phyloP scores from a whole-genome alignment of 345 rosid species.

The Murraya koenigii region DNA sequence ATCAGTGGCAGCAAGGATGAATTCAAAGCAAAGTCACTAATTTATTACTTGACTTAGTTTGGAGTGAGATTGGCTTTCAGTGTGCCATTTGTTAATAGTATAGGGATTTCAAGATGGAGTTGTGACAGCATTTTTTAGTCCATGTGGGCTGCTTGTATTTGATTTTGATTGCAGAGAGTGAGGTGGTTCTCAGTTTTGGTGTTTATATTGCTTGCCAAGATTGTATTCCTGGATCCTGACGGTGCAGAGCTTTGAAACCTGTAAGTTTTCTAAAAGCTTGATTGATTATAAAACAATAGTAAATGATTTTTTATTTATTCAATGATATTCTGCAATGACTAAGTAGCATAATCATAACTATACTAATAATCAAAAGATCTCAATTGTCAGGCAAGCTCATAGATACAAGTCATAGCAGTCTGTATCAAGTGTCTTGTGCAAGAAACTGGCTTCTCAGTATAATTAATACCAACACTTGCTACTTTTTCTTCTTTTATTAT shows the following conservation, averaged over 20 bases:
- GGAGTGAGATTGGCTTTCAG: constrained; percentile 19
- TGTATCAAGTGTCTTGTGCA: background rate
- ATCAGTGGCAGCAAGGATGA: constrained; percentile 36
- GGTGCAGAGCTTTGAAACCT: constrained; percentile 1
- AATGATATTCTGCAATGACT: background rate
- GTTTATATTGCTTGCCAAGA: constrained; percentile 7
- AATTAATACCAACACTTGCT: background rate
- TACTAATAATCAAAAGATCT: no score
- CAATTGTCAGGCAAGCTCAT: background rate
- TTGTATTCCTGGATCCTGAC: background rate
- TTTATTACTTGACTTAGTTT: constrained; percentile 11
- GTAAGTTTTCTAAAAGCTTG: background rate
- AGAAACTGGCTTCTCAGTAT: background rate
- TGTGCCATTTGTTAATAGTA: constrained; percentile 23
- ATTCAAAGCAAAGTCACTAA: background rate
- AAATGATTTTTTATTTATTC: background rate
- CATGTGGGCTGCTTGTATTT: constrained; percentile 10
- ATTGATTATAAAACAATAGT: background rate
- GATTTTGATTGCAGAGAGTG: background rate
- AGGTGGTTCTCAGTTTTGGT: constrained; percentile 8
- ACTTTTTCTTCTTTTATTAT: background rate
- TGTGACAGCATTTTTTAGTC: constrained; percentile 13
- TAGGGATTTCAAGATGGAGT: constrained; percentile 9
- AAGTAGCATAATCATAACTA: background rate
- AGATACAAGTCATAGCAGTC: background rate